Evolutionary conservation across 495 filamentous ascomycete species (phyloP).

Genomic region (Neurospora sublineolata): DNA sequence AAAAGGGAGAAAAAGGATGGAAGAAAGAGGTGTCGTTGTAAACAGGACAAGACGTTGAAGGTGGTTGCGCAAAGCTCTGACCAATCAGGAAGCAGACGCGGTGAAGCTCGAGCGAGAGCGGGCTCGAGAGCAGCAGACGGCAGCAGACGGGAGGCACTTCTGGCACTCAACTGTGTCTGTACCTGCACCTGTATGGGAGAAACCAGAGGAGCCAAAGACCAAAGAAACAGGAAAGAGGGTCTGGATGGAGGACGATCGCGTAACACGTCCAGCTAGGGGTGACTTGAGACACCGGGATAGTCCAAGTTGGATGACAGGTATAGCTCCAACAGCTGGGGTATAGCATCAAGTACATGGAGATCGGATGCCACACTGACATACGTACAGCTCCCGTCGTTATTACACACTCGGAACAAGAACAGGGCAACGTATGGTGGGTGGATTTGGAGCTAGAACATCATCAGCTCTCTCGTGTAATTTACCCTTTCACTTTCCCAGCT

Average conservation of each 20-base stretch:
- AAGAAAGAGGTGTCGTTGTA: conserved; percentile 11
- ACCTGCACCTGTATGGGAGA: not conserved
- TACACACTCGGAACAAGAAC: not conserved
- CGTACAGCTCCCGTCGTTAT: not conserved
- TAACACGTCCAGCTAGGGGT: not conserved
- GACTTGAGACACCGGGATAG: not conserved
- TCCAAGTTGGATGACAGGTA: not conserved
- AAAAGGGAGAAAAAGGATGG: not conserved
- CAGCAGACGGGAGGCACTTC: not conserved
- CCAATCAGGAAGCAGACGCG: conserved; percentile 17
- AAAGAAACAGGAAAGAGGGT: not conserved
- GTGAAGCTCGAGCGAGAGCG: conserved; percentile 5
- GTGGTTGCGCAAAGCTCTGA: conserved; percentile 20
- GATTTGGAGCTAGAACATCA: not conserved
- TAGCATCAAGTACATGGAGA: not conserved
- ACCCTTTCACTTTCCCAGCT: not conserved
- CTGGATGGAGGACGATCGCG: not conserved
- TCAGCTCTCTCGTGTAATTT: not conserved
- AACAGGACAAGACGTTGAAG: conserved; percentile 25
- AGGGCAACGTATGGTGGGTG: not conserved
- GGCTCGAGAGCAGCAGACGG: not conserved
- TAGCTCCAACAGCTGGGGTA: not conserved
- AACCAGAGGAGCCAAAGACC: too few relatives aligned
- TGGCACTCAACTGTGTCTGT: not conserved
- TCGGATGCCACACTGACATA: not conserved